Percentiles rank a stretch among this genome's conserved stretches.
Evolutionary conservation across 1,284 basidiomycete species (phyloP).

Genomic region (Ceratobasidium sp.): DNA sequence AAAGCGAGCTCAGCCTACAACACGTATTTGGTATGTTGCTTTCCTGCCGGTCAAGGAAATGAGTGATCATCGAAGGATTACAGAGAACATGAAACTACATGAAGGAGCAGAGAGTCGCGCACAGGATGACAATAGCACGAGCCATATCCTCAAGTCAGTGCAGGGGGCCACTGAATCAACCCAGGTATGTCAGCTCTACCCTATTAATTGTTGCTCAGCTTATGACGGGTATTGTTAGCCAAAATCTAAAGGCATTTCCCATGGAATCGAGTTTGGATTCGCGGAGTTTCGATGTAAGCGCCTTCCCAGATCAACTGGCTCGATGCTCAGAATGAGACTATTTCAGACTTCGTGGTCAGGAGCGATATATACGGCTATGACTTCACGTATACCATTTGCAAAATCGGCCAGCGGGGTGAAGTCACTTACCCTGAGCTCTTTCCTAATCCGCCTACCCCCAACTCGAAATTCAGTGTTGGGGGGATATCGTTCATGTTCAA

Average conservation of each 20-base stretch:
- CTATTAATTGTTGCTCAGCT: too few species aligned
- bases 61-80: too few species aligned
- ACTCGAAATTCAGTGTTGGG: not conserved
- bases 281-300: not conserved
- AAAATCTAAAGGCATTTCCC: not conserved
- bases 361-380: not conserved
- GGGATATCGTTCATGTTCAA: not conserved
- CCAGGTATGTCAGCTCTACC: too few species aligned
- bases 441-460: not conserved
- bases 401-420: not conserved
- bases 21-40: too few species aligned
- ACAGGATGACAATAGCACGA: too few species aligned
- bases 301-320: not conserved
- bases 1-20: not conserved
- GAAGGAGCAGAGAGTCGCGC: too few species aligned
- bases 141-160: too few species aligned
- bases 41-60: too few species aligned
- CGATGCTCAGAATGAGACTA: not conserved
- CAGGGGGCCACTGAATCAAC: too few species aligned
- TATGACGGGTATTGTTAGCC: not conserved
- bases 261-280: not conserved
- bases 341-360: not conserved
- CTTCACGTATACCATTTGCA: not conserved
- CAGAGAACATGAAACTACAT: too few species aligned
- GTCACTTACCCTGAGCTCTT: not conserved